These are phyloP conservation scores for Suhomyces sp. DNA, from an alignment of 805 yeast genomes.

Conservation along the genomic window DNA sequence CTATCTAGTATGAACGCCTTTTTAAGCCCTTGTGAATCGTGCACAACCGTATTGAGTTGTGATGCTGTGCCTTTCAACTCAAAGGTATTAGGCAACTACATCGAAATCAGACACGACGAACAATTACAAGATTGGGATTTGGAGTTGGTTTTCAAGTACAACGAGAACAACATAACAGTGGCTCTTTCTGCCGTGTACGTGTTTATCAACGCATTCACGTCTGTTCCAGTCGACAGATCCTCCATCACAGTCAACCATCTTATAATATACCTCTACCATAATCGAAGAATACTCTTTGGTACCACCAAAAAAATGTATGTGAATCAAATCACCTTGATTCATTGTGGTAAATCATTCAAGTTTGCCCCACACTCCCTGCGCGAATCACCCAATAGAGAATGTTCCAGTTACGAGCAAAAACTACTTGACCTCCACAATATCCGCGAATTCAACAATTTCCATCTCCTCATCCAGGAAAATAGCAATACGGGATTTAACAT, in stretches of 20 bases:
- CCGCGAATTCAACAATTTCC: slow-evolving; percentile 8
- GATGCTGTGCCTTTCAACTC: slow-evolving; percentile 7
- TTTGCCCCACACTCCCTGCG: slow-evolving; percentile 11
- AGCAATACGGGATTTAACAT: not conserved
- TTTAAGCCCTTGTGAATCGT: slow-evolving; percentile 20
- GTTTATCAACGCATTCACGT: slow-evolving; percentile 12
- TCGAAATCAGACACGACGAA: slow-evolving; percentile 4
- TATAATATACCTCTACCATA: slow-evolving; percentile 16
- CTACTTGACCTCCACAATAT: not conserved
- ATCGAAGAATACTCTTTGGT: slow-evolving; percentile 8
- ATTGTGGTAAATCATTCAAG: slow-evolving; percentile 16
- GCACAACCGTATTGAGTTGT: slow-evolving; percentile 12
- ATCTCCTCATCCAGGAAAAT: slow-evolving; percentile 5
- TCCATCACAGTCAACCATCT: slow-evolving; percentile 19
- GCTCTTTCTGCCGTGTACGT: slow-evolving; percentile 14
- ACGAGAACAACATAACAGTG: slow-evolving; percentile 13
- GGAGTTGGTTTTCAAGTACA: slow-evolving; percentile 7
- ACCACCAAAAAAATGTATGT: slow-evolving; percentile 5
- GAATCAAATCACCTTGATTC: slow-evolving; percentile 19
- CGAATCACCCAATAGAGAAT: not conserved
- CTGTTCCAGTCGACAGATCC: not conserved
- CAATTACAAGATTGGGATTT: not conserved
- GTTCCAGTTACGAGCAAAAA: not conserved
- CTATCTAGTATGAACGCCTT: not conserved
- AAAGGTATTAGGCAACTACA: slow-evolving; percentile 8